phyloP scores from a whole-genome alignment of 495 filamentous ascomycete genomes.

The Penicillium parvum region DNA sequence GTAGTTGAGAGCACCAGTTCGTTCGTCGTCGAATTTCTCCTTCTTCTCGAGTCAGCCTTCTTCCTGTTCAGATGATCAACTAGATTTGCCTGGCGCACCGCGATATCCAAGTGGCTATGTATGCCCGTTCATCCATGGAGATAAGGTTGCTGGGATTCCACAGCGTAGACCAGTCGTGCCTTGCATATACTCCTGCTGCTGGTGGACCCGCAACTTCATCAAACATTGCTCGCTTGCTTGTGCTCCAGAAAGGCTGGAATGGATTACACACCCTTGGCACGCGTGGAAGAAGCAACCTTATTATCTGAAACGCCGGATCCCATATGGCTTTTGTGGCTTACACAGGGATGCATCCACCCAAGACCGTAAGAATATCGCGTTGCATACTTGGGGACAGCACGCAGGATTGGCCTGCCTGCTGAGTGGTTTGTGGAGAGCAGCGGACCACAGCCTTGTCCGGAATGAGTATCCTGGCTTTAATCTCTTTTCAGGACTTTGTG shows the following conservation, averaged over 20 bases:
- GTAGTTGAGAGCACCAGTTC: neutral
- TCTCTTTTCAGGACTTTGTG: too few relatives aligned
- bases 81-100: too few relatives aligned
- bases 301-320: slow-evolving; percentile 23
- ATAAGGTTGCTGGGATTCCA: slow-evolving; percentile 32
- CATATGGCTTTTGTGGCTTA: slow-evolving; percentile 27
- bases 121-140: slow-evolving; percentile 1
- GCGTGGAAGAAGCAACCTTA: slow-evolving; percentile 25
- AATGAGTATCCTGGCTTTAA: neutral
- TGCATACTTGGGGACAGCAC: slow-evolving; percentile 13
- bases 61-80: too few relatives aligned
- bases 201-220: slow-evolving; percentile 21
- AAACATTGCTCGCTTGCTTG: slow-evolving; percentile 24
- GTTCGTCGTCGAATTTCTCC: too few relatives aligned
- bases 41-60: too few relatives aligned
- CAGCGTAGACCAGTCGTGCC: slow-evolving; percentile 30
- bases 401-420: slow-evolving; percentile 7
- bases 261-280: slow-evolving; percentile 2
- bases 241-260: slow-evolving; percentile 19
- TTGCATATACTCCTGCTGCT: slow-evolving; percentile 26
- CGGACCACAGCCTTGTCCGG: slow-evolving; percentile 4
- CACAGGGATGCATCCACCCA: too few relatives aligned
- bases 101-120: too few relatives aligned
- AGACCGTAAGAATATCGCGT: neutral
- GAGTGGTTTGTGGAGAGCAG: neutral